phyloP scores from a whole-genome alignment of 139 green algal species.

The Desmodesmus armatus region DNA sequence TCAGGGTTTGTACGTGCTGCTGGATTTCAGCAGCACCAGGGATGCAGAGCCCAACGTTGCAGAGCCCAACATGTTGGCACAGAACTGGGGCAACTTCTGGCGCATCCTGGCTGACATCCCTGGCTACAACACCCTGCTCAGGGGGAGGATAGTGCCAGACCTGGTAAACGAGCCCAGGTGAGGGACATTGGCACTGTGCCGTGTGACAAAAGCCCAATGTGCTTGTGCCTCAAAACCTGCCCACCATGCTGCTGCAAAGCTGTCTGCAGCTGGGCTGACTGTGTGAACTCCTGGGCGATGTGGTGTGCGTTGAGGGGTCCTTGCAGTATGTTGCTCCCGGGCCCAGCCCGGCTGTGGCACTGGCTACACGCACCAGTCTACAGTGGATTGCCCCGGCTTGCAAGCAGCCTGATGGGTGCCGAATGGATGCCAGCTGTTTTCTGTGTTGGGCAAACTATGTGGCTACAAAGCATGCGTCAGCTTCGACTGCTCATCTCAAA shows the following conservation, averaged over 20 bases:
- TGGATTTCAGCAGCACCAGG: conserved; percentile 28
- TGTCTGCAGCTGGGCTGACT: neutral
- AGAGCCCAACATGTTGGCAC: conserved; percentile 20
- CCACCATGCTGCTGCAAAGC: neutral
- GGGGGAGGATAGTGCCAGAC: conserved; percentile 39
- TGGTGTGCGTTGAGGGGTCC: neutral
- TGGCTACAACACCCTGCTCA: conserved; percentile 17
- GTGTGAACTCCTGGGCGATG: neutral
- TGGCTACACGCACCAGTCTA: no score
- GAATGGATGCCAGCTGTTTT: no score
- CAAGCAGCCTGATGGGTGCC: no score
- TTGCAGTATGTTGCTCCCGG: no score
- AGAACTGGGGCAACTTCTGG: conserved; percentile 47
- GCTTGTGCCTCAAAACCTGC: neutral
- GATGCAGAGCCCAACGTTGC: conserved; percentile 19
- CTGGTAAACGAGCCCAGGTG: conserved; percentile 47
- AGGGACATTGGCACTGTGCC: neutral
- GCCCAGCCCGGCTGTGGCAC: no score
- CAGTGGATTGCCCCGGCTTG: no score
- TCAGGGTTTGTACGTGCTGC: conserved; percentile 48
- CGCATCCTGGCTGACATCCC: conserved; percentile 30
- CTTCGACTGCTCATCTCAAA: no score
- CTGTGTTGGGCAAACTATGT: no score
- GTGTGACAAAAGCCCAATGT: neutral
- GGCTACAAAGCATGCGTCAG: no score